Evolutionary conservation across 208 protist species (phyloP), one percentile per base, ranked within the genome.

Genomic region (Acanthamoeba lenticulata): DNA sequence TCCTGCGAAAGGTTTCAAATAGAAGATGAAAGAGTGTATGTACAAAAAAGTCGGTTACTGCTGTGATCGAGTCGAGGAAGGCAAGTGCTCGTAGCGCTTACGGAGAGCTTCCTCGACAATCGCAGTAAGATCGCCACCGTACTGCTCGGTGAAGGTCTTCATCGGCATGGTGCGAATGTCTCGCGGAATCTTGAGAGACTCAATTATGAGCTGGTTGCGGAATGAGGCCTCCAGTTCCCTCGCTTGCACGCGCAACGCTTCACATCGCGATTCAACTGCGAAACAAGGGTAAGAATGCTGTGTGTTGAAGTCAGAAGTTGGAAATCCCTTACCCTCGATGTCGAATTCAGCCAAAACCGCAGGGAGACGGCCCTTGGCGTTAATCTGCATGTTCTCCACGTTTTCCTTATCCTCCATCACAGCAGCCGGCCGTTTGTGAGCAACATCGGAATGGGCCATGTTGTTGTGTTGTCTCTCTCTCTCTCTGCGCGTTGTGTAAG

Each of bases 131-230:
- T 89, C 81, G 29, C 81, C 81, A 1, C 81, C 81, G 81, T 89
- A 65, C 47, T 89, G 44, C 32, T 89, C 81, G 81, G 52, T 55
- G 47, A 89, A 89, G 29, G 44, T 65, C 52, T 89, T 89, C 81
- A 89, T 89, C 24, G 81, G 45, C 81, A 89, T 89, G 15, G 6
- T 21, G 44, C 81, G 81, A 7, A 89, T 38, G 32, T 65, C 29
- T 7, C 17, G 44, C 19, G 81, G 81, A 36, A 89, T 55, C 47
- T 89, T 89, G 29, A 89, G n/a, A 9, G 29, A 7, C 29, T 89
- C 81, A 29, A 89, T 6, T 19, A 67, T 55, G 2, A 89, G 52
- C 45, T 89, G 45, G 47, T 62, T 89, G 11, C 32, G 9, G 13
- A 89, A 65, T 11, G 81, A 89, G 27, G 81, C 2, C 47, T 65